A percentile compares a stretch with the other conserved stretches of the same genome.
These are phyloP conservation scores for Neodidymelliopsis sp. DNA, from an alignment of 2,329 filamentous ascomycete genomes.

Conservation along the genomic window DNA sequence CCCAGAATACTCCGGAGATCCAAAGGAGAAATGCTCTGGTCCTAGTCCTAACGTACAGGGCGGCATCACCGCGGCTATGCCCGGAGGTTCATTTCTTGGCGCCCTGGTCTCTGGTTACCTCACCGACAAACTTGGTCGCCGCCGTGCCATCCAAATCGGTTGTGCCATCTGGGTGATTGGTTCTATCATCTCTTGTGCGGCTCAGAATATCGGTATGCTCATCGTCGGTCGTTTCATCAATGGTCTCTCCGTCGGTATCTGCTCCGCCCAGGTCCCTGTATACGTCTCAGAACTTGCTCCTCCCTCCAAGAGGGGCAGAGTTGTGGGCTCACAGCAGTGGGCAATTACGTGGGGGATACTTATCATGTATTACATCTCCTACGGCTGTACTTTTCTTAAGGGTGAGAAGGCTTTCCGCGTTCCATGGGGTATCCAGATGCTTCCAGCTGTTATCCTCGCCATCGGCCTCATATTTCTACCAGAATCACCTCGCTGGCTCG, in stretches of 20 bases:
- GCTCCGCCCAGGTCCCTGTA: constrained; percentile 72
- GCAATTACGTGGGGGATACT: constrained; percentile 71
- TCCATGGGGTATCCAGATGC: constrained; percentile 50
- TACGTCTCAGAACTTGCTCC: constrained; percentile 73
- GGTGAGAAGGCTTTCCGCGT: constrained; percentile 46
- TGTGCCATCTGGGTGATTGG: constrained; percentile 64
- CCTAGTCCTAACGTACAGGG: constrained; percentile 65
- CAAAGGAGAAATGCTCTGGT: constrained; percentile 58
- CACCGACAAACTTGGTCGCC: constrained; percentile 65
- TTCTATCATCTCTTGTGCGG: constrained; percentile 67
- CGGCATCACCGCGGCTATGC: constrained; percentile 74
- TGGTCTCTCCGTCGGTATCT: constrained; percentile 77
- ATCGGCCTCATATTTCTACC: constrained; percentile 61
- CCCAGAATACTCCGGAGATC: constrained; percentile 46
- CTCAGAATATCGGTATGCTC: constrained; percentile 74
- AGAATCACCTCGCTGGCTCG: constrained; percentile 56
- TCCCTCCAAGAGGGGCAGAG: constrained; percentile 64
- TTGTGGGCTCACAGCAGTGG: constrained; percentile 77
- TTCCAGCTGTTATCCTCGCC: constrained; percentile 46
- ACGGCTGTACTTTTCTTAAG: constrained; percentile 46
- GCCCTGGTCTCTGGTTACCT: constrained; percentile 66
- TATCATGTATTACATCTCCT: constrained; percentile 49
- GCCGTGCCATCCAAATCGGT: constrained; percentile 61
- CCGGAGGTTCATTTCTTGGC: constrained; percentile 73
- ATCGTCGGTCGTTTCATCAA: constrained; percentile 75